A percentile compares a stretch with the other conserved stretches of the same genome.
phyloP scores from a whole-genome alignment of 2,329 filamentous ascomycete species.

The Fusarium nelsonii region DNA sequence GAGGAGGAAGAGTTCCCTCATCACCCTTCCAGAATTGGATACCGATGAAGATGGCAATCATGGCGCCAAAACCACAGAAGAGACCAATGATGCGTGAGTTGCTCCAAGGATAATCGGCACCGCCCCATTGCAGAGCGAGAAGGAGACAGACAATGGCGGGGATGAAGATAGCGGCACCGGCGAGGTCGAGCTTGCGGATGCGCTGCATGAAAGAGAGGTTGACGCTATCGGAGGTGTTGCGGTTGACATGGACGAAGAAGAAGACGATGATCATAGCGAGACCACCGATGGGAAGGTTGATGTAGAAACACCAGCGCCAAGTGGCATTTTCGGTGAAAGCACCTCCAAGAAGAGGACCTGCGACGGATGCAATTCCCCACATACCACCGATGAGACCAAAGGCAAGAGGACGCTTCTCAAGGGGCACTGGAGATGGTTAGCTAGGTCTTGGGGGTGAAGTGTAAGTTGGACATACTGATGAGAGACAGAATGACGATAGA shows the following conservation, averaged over 20 bases:
- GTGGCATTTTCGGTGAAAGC: constrained; percentile 62
- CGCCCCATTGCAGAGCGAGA: constrained; percentile 69
- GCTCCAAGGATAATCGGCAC: constrained; percentile 64
- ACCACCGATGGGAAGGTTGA: constrained; percentile 61
- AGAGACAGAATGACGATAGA: constrained; percentile 62
- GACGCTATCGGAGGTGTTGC: constrained; percentile 52
- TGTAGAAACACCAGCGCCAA: constrained; percentile 67
- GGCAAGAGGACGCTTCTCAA: constrained; percentile 65
- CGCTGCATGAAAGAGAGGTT: constrained; percentile 53
- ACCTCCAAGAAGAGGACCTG: constrained; percentile 64
- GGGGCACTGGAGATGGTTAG: constrained; percentile 56
- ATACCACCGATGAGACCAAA: constrained; percentile 68
- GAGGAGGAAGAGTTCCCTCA: constrained; percentile 60
- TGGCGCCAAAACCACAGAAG: constrained; percentile 61
- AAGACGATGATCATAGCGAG: constrained; percentile 63
- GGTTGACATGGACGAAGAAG: constrained; percentile 59
- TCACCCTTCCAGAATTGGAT: constrained; percentile 60
- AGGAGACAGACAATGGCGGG: constrained; percentile 66
- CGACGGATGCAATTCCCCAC: constrained; percentile 67
- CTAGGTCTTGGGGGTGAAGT: neutral
- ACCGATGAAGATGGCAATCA: constrained; percentile 61
- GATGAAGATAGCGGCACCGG: constrained; percentile 63
- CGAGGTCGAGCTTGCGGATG: constrained; percentile 62
- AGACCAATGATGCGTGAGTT: constrained; percentile 63
- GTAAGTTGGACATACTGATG: constrained; percentile 50